Evolutionary conservation across 805 yeast species (phyloP).

Genomic region (Saccharomycopsis malanga): DNA sequence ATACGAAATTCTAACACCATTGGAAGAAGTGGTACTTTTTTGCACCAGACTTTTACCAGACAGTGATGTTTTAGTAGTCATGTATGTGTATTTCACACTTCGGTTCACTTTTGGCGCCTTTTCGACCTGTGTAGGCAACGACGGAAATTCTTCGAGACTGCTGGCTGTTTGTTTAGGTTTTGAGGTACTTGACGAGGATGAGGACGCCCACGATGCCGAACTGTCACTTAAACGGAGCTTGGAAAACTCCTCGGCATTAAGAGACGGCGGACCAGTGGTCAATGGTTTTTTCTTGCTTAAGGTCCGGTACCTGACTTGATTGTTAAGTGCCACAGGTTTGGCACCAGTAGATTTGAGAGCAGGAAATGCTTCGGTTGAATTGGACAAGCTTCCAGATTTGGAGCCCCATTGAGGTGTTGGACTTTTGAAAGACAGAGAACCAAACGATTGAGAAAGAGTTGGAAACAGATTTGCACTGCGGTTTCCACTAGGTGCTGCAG

Average conservation of each 20-base stretch:
- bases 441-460: neutral
- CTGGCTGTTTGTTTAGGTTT: constrained; percentile 21
- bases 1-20: neutral
- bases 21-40: too few species aligned
- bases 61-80: too few species aligned
- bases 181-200: constrained; percentile 29
- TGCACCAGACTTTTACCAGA: too few species aligned
- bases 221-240: constrained; percentile 10
- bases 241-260: constrained; percentile 3
- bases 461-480: neutral
- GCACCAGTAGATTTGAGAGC: neutral
- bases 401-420: neutral
- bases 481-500: neutral
- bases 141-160: constrained; percentile 17
- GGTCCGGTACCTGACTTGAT: neutral
- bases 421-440: neutral
- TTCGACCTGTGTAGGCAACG: constrained; percentile 1
- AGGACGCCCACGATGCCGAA: constrained; percentile 25
- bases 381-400: neutral
- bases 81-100: constrained; percentile 15
- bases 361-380: constrained; percentile 6
- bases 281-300: neutral
- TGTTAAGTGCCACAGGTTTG: neutral
- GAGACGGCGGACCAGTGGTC: neutral
- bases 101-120: constrained; percentile 9